Evolutionary conservation across 805 yeast genomes (phyloP).

Genomic region (Ogataea haglerorum): DNA sequence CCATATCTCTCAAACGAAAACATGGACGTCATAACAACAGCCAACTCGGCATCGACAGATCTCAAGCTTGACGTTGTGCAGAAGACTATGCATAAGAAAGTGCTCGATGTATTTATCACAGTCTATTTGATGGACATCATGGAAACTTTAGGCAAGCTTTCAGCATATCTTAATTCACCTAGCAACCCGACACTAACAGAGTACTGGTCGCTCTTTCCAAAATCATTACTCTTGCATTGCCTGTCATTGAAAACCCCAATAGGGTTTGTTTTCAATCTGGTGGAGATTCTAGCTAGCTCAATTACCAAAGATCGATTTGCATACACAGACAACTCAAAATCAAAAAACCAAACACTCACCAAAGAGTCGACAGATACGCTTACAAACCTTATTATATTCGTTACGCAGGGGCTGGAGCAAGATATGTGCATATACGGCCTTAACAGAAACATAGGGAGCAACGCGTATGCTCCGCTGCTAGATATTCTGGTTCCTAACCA

Average conservation of each 20-base stretch:
- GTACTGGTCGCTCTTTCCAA: constrained; percentile 35
- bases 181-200: constrained; percentile 27
- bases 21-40: constrained; percentile 9
- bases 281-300: constrained; percentile 51
- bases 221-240: constrained; percentile 36
- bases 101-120: constrained; percentile 49
- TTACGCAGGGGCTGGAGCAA: constrained; percentile 40
- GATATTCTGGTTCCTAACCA: constrained; percentile 39
- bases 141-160: constrained; percentile 40
- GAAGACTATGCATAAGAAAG: constrained; percentile 41
- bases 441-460: constrained; percentile 52
- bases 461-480: constrained; percentile 40
- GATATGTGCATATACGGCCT: constrained; percentile 51
- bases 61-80: constrained; percentile 22
- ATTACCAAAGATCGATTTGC: constrained; percentile 33
- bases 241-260: constrained; percentile 52
- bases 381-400: constrained; percentile 21
- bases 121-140: constrained; percentile 53
- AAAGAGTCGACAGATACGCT: constrained; percentile 21
- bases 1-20: constrained; percentile 22
- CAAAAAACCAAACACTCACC: constrained; percentile 11
- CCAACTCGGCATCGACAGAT: constrained; percentile 16
- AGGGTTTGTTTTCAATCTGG: constrained; percentile 46
- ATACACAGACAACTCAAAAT: constrained; percentile 21
- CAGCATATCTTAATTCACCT: constrained; percentile 22